Evolutionary conservation across 495 filamentous ascomycete species (phyloP).

Genomic region (Aspergillus incahuasiensis): DNA sequence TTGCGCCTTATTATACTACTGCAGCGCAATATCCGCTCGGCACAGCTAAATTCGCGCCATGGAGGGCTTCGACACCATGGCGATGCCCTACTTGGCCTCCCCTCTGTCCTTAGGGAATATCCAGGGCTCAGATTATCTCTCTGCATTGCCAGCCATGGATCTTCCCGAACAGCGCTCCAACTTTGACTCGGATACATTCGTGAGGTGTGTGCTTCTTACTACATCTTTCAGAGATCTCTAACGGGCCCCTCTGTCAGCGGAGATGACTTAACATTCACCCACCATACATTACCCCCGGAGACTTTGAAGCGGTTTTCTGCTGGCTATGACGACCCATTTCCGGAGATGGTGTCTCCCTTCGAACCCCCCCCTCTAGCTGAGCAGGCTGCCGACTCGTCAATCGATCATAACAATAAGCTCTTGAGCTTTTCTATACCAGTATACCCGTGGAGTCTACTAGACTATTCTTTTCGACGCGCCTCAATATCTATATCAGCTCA

Average conservation of each 20-base stretch:
- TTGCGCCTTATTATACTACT: conserved; percentile 1
- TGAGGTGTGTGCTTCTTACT: conserved; percentile 40
- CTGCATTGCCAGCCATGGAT: conserved; percentile 50
- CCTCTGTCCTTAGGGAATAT: conserved; percentile 50
- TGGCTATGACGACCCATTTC: conserved; percentile 68
- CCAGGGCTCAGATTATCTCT: conserved; percentile 50
- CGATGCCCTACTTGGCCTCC: conserved; percentile 58
- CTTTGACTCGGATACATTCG: conserved; percentile 57
- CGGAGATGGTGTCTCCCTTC: conserved; percentile 48
- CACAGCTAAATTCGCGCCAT: conserved; percentile 36
- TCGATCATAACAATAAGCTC: conserved; percentile 72
- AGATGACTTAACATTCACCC: conserved; percentile 42
- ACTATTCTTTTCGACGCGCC: conserved; percentile 58
- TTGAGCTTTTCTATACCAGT: conserved; percentile 71
- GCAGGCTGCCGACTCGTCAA: conserved; percentile 39
- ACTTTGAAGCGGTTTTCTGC: conserved; percentile 39
- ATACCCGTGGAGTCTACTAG: conserved; percentile 64
- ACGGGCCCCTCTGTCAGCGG: conserved; percentile 16
- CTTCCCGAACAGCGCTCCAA: conserved; percentile 52
- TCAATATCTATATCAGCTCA: conserved; percentile 70
- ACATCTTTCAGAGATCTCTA: background rate
- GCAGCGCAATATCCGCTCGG: background rate
- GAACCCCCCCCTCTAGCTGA: conserved; percentile 40
- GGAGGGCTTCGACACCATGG: conserved; percentile 62
- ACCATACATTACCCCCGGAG: conserved; percentile 27